phyloP scores from a whole-genome alignment of 1,284 basidiomycete species.

The Laetiporus sulphureus region DNA sequence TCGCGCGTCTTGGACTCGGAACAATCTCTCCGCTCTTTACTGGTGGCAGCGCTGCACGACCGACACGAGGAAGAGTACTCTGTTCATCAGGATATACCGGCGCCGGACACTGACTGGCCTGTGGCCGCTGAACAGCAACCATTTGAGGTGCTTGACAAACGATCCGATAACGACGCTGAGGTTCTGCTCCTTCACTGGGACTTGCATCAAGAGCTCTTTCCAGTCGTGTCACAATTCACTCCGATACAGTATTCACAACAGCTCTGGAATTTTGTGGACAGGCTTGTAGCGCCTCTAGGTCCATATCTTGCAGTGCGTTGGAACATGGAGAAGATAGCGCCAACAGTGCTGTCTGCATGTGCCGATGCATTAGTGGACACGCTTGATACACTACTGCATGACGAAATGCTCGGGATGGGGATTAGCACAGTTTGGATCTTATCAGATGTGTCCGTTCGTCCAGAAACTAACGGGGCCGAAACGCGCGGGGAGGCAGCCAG shows the following conservation, averaged over 20 bases:
- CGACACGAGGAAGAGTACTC: too few species aligned
- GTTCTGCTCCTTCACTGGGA: slow-evolving; percentile 42
- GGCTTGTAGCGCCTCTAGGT: slow-evolving; percentile 25
- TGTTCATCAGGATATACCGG: too few species aligned
- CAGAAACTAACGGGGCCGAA: slow-evolving; percentile 9
- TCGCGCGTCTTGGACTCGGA: too few species aligned
- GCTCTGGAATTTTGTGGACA: slow-evolving; percentile 32
- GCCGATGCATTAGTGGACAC: slow-evolving; percentile 38
- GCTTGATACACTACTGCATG: slow-evolving; percentile 29
- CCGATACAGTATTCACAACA: slow-evolving; percentile 30
- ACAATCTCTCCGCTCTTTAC: too few species aligned
- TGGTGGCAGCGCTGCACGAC: too few species aligned
- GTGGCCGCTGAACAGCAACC: too few species aligned
- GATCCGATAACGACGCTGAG: too few species aligned
- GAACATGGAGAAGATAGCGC: slow-evolving; percentile 40
- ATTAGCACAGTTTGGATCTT: too few species aligned
- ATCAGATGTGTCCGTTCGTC: slow-evolving; percentile 45
- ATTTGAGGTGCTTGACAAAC: too few species aligned
- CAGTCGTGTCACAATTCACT: slow-evolving; percentile 13
- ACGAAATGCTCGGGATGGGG: slow-evolving; percentile 21
- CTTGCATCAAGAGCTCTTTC: slow-evolving; percentile 34
- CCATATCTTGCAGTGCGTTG: slow-evolving; percentile 43
- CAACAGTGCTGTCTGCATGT: slow-evolving; percentile 33
- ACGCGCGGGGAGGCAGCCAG: slow-evolving; percentile 25
- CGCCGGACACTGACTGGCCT: too few species aligned